Evolutionary conservation across 306 rosid genomes (phyloP), one percentile per base, ranked within the genome.

Genomic region (Ormosia semicastrata): DNA sequence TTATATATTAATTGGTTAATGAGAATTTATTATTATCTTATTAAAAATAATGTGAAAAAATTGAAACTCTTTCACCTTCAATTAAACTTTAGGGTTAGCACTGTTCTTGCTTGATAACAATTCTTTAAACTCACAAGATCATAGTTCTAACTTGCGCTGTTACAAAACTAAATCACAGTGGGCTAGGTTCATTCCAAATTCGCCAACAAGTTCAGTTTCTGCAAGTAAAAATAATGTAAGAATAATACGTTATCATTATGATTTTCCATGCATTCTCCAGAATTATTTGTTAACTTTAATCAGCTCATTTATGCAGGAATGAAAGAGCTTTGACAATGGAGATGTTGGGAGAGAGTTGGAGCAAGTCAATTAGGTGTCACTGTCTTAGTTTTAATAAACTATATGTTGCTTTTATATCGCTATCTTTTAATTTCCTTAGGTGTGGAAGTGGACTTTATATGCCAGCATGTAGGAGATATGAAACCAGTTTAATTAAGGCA

Each of bases 171-270:
- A 40, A 57, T 66, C 46, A 83, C 87, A 95, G 99, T 95, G 99
- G 99, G 95, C 99, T 24, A 88, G 97, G 93, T 93, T 89, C 90
- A 86, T 92, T 83, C 97, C 99, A 72, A 85, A 85, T 79, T 88
- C 98, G 1, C 81, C 91, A 81, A 79, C 89, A 57, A 86, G 87
- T 65, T 83, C 97, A 49, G 81, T 76, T 81, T 73, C 94, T 29
- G 94, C 89, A 36, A 89, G 78, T 69, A 89, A 73, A 53, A 85
- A 82, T 59, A 82, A 83, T 83, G 90, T 90, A 71, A 89, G 84
- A 77, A 8, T 47, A 47, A 14, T 36, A 66, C 0, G 2, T 50
- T 57, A 66, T 65, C 41, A 71, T 63, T 39, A 14, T 6, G 4
- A 15, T 12, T 56, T 37, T 69, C 18, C 53, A 44, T 52, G 6